phyloP scores from a whole-genome alignment of 345 rosid species.

The Cardiospermum halicacabum region DNA sequence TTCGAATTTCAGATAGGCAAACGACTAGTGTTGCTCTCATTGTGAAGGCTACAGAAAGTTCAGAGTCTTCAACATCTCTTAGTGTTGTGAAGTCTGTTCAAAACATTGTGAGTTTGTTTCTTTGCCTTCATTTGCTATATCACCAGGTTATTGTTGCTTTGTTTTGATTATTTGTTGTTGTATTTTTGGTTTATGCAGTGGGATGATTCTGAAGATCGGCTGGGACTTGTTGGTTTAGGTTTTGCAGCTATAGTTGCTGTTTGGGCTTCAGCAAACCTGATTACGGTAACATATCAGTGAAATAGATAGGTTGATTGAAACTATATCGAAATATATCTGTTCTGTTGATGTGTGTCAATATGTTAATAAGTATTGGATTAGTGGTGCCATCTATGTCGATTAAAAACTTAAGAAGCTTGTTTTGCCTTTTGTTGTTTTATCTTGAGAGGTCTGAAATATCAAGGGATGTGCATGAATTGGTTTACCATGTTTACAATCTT shows the following conservation, averaged over 20 bases:
- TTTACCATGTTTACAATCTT: neutral
- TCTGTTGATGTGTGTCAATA: neutral
- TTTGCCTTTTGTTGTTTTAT: neutral
- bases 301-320: neutral
- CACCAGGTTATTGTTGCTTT: neutral
- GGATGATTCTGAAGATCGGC: slow-evolving; percentile 73
- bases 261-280: slow-evolving; percentile 72
- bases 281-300: slow-evolving; percentile 39
- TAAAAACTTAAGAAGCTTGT: neutral
- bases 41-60: slow-evolving; percentile 59
- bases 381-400: neutral
- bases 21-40: slow-evolving; percentile 24
- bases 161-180: slow-evolving; percentile 8
- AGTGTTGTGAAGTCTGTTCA: slow-evolving; percentile 51
- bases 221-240: slow-evolving; percentile 70
- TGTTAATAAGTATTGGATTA: neutral
- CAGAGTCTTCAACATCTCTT: slow-evolving; percentile 64
- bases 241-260: slow-evolving; percentile 64
- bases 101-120: slow-evolving; percentile 59
- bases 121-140: neutral
- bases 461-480: neutral
- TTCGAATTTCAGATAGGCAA: slow-evolving; percentile 38
- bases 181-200: slow-evolving; percentile 72
- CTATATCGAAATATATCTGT: neutral
- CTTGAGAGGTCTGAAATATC: neutral